Evolutionary conservation across 371 early-diverging fungal species (phyloP).

Genomic region (Lichtheimia hyalospora): DNA sequence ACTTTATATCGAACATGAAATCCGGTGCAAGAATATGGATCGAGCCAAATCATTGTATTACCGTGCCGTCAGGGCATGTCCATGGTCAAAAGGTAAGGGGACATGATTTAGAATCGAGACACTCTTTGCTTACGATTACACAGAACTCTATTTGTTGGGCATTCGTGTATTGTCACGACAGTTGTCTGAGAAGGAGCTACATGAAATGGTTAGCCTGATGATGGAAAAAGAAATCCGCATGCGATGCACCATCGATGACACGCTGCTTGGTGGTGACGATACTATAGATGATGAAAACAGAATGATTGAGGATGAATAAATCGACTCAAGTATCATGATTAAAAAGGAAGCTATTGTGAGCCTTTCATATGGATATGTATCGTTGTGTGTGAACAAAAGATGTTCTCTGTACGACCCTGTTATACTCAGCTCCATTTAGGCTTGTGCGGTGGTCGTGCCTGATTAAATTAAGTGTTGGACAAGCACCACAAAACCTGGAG

Average conservation of each 20-base stretch:
- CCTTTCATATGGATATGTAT: too few relatives aligned
- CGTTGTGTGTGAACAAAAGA: too few relatives aligned
- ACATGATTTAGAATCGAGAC: not conserved
- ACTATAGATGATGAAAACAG: not conserved
- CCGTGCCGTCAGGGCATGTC: constrained; percentile 64
- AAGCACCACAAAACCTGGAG: too few relatives aligned
- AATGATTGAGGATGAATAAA: not conserved
- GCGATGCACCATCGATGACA: constrained; percentile 19
- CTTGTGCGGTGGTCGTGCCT: too few relatives aligned
- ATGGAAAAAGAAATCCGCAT: constrained; percentile 69
- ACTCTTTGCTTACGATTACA: not conserved
- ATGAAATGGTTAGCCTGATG: constrained; percentile 57
- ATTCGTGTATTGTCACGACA: constrained; percentile 37
- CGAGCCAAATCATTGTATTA: constrained; percentile 56
- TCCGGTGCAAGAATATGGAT: constrained; percentile 28
- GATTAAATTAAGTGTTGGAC: too few relatives aligned
- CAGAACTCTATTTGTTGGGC: constrained; percentile 59
- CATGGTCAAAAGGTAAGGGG: constrained; percentile 74
- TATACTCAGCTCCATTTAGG: too few relatives aligned
- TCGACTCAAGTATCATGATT: too few relatives aligned
- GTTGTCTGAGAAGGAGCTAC: constrained; percentile 51
- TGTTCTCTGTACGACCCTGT: too few relatives aligned
- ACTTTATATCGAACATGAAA: constrained; percentile 61
- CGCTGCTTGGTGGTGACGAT: constrained; percentile 1
- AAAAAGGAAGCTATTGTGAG: too few relatives aligned